Percentiles rank a stretch among this genome's conserved stretches.
phyloP scores from a whole-genome alignment of 2,329 filamentous ascomycete genomes.

The Phialocephala subalpina region DNA sequence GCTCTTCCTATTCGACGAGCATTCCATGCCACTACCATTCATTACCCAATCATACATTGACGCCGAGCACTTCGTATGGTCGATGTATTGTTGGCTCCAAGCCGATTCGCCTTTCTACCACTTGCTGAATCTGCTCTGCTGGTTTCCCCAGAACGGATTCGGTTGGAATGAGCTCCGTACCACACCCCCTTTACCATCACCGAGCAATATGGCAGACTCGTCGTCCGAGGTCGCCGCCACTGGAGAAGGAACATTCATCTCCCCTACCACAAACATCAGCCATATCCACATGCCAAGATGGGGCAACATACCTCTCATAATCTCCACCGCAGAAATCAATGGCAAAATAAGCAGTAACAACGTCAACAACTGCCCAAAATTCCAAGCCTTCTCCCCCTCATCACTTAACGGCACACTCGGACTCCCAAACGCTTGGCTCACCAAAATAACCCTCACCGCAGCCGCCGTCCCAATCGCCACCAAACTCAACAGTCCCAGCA shows the following conservation, averaged over 20 bases:
- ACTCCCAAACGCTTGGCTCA: conserved; percentile 67
- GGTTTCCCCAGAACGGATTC: conserved; percentile 30
- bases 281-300: background rate
- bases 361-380: conserved; percentile 69
- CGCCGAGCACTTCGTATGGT: conserved; percentile 9
- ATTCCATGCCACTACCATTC: background rate
- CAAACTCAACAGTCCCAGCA: conserved; percentile 26
- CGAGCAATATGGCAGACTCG: conserved; percentile 24
- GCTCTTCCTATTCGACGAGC: too few species aligned
- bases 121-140: conserved; percentile 21
- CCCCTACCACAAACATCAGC: conserved; percentile 24
- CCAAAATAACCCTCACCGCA: conserved; percentile 61
- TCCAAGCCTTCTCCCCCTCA: conserved; percentile 63
- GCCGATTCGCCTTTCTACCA: background rate
- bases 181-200: conserved; percentile 8
- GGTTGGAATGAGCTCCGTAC: conserved; percentile 26
- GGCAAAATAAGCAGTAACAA: conserved; percentile 67
- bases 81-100: background rate
- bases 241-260: conserved; percentile 50
- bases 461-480: conserved; percentile 64
- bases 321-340: conserved; percentile 66
- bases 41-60: background rate
- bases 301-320: conserved; percentile 58
- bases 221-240: conserved; percentile 49
- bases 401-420: conserved; percentile 60